Evolutionary conservation across 2,329 filamentous ascomycete genomes (phyloP).

Genomic region (Cyphellophora europaea): DNA sequence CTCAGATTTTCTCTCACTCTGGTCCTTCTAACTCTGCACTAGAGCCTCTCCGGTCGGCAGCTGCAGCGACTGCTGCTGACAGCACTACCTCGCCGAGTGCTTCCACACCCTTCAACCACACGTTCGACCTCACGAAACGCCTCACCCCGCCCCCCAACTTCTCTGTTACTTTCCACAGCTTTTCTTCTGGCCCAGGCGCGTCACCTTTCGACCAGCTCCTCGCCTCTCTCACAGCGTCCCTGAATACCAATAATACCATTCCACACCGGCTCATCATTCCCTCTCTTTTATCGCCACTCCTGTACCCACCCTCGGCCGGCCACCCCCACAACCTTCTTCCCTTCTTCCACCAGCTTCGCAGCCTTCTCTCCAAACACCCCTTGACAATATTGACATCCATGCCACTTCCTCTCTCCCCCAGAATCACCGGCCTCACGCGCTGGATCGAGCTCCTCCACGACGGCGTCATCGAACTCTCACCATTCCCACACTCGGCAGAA

Average conservation of each 20-base stretch:
- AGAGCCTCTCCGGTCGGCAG: slow-evolving; percentile 12
- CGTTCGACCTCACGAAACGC: slow-evolving; percentile 61
- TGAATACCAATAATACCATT: slow-evolving; percentile 51
- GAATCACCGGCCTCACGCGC: slow-evolving; percentile 63
- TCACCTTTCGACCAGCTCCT: slow-evolving; percentile 60
- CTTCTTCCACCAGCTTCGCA: slow-evolving; percentile 71
- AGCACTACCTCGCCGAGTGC: slow-evolving; percentile 28
- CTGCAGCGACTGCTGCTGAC: slow-evolving; percentile 21
- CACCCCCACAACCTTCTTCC: slow-evolving; percentile 65
- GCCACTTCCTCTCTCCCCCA: slow-evolving; percentile 70
- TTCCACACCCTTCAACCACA: slow-evolving; percentile 64
- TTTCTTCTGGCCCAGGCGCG: not conserved
- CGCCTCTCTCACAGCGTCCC: slow-evolving; percentile 41
- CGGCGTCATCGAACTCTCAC: slow-evolving; percentile 75
- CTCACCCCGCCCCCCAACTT: slow-evolving; percentile 47
- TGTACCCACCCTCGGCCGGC: slow-evolving; percentile 62
- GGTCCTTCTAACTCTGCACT: slow-evolving; percentile 1
- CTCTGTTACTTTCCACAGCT: slow-evolving; percentile 38
- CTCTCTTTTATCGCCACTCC: slow-evolving; percentile 71
- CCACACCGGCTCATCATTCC: slow-evolving; percentile 75
- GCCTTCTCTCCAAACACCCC: slow-evolving; percentile 57
- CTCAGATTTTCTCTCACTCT: not conserved
- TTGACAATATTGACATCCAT: slow-evolving; percentile 67
- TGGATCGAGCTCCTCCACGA: slow-evolving; percentile 83
- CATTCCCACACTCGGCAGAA: slow-evolving; percentile 54